Percentiles rank a stretch among this genome's conserved stretches.
These are phyloP conservation scores for Podaxis sp. DNA, from an alignment of 768 basidiomycete genomes.

Conservation along the genomic window DNA sequence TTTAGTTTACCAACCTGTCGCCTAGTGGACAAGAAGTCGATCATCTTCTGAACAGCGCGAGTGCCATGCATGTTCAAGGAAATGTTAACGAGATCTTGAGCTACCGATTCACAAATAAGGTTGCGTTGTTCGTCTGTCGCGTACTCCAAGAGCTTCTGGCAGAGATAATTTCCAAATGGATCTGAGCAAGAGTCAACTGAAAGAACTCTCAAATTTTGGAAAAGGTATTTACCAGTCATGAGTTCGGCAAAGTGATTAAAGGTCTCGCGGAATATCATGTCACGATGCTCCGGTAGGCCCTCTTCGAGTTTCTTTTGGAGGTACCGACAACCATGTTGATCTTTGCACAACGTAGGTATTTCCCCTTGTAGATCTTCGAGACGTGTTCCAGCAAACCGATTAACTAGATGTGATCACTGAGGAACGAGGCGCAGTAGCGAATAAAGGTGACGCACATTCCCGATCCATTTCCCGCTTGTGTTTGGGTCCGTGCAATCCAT, in stretches of 20 bases:
- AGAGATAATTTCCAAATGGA: conserved; percentile 98
- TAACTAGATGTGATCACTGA: conserved; percentile 48
- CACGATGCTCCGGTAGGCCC: conserved; percentile 90
- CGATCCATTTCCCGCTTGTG: conserved; percentile 93
- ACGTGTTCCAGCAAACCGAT: conserved; percentile 93
- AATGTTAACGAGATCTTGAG: conserved; percentile 95
- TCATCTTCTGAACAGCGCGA: conserved; percentile 99
- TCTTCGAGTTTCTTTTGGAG: conserved; percentile 99
- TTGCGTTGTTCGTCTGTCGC: conserved; percentile 97
- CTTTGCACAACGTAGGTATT: conserved; percentile 92
- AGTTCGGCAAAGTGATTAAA: conserved; percentile 96
- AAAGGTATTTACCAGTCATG: conserved; percentile 74
- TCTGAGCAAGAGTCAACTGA: conserved; percentile 40
- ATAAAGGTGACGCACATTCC: conserved; percentile 47
- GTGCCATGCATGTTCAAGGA: conserved; percentile 99
- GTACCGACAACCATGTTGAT: conserved; percentile 98
- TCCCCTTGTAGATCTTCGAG: conserved; percentile 95
- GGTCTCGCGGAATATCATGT: conserved; percentile 99
- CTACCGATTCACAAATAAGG: conserved; percentile 95
- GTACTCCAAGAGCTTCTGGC: conserved; percentile 95
- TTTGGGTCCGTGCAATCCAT: conserved; percentile 87
- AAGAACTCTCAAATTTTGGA: conserved; percentile 5
- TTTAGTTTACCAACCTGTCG: conserved; percentile 67
- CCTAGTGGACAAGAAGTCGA: conserved; percentile 94
- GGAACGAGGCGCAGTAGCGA: not conserved